Conservation (phyloP, 2,329 filamentous ascomycete genomes). For the Trichoderma pleuroti region DNA sequence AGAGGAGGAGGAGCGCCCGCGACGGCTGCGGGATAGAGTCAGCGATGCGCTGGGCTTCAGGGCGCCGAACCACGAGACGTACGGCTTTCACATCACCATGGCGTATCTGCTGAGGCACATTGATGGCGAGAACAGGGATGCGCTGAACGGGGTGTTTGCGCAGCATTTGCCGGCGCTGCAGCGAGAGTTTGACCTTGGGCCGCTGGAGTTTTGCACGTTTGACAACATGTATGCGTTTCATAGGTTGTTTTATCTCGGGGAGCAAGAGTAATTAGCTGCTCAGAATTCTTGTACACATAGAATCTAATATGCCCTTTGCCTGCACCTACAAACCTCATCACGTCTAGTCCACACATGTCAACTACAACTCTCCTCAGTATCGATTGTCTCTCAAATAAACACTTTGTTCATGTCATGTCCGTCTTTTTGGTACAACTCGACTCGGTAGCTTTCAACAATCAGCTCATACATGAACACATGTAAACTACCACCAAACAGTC, state of each 20-base stretch:
- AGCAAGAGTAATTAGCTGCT: background rate
- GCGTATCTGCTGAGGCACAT: conserved; percentile 25
- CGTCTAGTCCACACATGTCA: background rate
- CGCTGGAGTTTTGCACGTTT: conserved; percentile 26
- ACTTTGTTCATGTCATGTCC: background rate
- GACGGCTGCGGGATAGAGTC: conserved; percentile 23
- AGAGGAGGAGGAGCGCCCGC: conserved; percentile 24
- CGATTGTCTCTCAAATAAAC: background rate
- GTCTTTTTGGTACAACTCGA: background rate
- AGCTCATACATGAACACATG: background rate
- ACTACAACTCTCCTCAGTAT: background rate
- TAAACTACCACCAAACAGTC: background rate
- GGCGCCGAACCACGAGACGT: conserved; percentile 25
- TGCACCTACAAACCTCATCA: background rate
- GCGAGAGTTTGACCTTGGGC: conserved; percentile 24
- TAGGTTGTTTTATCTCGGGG: conserved; percentile 23
- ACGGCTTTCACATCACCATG: conserved; percentile 25
- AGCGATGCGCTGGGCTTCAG: conserved; percentile 23
- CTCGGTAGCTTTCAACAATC: background rate
- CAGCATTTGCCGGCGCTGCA: conserved; percentile 19
- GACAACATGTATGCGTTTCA: conserved; percentile 25
- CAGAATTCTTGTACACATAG: background rate
- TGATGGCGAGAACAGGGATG: conserved; percentile 20
- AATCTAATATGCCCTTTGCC: background rate
- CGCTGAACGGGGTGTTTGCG: conserved; percentile 21